Percentiles rank a stretch among this genome's conserved stretches.
Conservation (phyloP, 306 rosid genomes). For the Benincasa hispida region DNA sequence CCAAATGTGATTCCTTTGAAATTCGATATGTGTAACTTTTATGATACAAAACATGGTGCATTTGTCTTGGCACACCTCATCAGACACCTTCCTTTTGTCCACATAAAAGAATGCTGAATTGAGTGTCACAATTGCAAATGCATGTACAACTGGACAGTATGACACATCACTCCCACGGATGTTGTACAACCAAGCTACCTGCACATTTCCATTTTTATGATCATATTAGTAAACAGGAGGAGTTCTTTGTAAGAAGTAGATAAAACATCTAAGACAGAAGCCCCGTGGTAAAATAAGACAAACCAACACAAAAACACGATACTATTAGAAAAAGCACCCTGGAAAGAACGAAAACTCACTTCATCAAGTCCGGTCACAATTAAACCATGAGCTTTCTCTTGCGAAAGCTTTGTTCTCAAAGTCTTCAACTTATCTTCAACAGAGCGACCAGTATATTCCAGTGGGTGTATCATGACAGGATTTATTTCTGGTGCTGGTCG, state of each 20-base stretch:
- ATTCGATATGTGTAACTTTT: background rate
- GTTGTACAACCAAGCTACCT: slow-evolving; percentile 97
- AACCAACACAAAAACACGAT: background rate
- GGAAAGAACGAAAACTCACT: slow-evolving; percentile 24
- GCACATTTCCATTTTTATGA: slow-evolving; percentile 16
- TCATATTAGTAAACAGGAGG: background rate
- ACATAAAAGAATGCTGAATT: slow-evolving; percentile 68
- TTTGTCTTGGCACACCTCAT: slow-evolving; percentile 54
- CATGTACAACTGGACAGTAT: slow-evolving; percentile 85
- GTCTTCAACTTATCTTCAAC: slow-evolving; percentile 62
- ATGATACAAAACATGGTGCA: slow-evolving; percentile 10
- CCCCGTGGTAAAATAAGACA: slow-evolving; percentile 2
- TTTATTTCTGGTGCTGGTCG: slow-evolving; percentile 49
- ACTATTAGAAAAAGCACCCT: background rate
- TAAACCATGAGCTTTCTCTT: slow-evolving; percentile 52
- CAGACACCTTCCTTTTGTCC: slow-evolving; percentile 64
- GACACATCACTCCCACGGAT: slow-evolving; percentile 92
- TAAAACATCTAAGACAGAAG: background rate
- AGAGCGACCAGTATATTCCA: slow-evolving; percentile 71
- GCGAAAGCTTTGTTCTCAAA: slow-evolving; percentile 51
- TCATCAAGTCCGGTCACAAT: slow-evolving; percentile 81
- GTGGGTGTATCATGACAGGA: slow-evolving; percentile 50
- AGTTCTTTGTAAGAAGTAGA: slow-evolving; percentile 7
- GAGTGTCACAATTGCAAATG: slow-evolving; percentile 67
- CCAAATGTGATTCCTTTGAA: background rate